These are phyloP conservation scores for Zoysia pacifica DNA, from an alignment of 176 grass and related monocot genomes.

Conservation along the genomic window DNA sequence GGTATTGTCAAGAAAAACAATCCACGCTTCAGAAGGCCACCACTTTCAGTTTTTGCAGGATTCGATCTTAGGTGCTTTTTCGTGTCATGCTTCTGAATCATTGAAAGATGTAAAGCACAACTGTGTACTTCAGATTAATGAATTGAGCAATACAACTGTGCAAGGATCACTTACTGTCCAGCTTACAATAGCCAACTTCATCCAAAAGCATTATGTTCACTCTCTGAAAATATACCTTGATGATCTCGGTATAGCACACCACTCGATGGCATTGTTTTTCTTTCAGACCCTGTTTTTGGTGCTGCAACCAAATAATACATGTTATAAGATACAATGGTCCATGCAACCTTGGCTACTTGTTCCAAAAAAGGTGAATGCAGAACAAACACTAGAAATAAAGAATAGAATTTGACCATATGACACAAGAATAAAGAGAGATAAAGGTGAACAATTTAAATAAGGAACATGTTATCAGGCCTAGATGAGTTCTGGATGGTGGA, in stretches of 20 bases:
- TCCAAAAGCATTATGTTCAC: constrained; percentile 53
- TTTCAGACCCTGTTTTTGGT: not conserved
- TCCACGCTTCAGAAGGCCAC: constrained; percentile 65
- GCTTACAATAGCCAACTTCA: constrained; percentile 65
- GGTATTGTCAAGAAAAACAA: constrained; percentile 76
- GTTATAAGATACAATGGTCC: not conserved
- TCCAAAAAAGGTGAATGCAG: not conserved
- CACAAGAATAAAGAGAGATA: constrained; percentile 5
- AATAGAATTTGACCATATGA: constrained; percentile 10
- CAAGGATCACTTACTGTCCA: constrained; percentile 69
- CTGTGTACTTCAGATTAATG: not conserved
- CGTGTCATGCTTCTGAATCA: not conserved
- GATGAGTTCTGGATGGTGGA: too few species aligned
- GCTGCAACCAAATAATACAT: constrained; percentile 28
- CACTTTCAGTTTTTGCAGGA: constrained; percentile 44
- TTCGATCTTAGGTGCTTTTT: constrained; percentile 1
- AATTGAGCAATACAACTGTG: constrained; percentile 27
- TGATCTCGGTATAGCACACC: constrained; percentile 15
- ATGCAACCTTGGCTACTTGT: not conserved
- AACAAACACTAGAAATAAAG: too few species aligned
- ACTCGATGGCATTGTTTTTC: not conserved
- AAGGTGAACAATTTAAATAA: not conserved
- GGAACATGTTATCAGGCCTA: not conserved
- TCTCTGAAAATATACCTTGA: constrained; percentile 42
- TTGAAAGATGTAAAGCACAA: constrained; percentile 7